Conservation (phyloP, 257 asterid genomes). For the Solanum sparsipilum region DNA sequence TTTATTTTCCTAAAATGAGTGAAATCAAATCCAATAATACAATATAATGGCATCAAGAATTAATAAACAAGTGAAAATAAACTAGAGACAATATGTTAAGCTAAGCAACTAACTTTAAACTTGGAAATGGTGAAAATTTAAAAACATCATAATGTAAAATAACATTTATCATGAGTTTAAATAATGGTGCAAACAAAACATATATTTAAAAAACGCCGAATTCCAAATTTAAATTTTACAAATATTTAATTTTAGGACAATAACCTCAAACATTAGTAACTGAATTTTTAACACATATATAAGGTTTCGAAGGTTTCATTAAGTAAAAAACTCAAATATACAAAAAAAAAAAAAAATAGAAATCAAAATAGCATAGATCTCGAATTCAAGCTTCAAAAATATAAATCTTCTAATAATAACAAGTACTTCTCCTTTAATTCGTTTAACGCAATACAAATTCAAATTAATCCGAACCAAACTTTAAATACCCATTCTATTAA, state of each 20-base stretch:
- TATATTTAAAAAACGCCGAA: too few species aligned
- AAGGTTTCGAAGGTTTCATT: not conserved
- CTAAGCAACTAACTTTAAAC: not conserved
- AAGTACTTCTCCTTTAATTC: not conserved
- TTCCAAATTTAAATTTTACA: too few species aligned
- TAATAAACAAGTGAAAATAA: not conserved
- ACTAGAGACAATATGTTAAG: not conserved
- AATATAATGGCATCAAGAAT: not conserved
- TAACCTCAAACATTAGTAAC: not conserved
- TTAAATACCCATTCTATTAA: not conserved
- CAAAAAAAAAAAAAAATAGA: not conserved
- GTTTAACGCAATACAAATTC: not conserved
- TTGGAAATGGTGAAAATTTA: not conserved
- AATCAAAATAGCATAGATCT: not conserved
- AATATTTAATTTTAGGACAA: not conserved
- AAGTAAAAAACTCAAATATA: not conserved
- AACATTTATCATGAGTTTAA: not conserved
- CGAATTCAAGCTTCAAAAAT: not conserved
- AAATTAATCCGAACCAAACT: not conserved
- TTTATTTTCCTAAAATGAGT: not conserved
- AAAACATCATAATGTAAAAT: not conserved
- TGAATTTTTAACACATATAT: not conserved
- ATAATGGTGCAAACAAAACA: too few species aligned
- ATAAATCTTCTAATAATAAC: not conserved
- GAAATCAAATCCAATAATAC: not conserved